These are phyloP conservation scores for Knufia fluminis DNA, from an alignment of 2,329 filamentous ascomycete species.

Conservation along the genomic window DNA sequence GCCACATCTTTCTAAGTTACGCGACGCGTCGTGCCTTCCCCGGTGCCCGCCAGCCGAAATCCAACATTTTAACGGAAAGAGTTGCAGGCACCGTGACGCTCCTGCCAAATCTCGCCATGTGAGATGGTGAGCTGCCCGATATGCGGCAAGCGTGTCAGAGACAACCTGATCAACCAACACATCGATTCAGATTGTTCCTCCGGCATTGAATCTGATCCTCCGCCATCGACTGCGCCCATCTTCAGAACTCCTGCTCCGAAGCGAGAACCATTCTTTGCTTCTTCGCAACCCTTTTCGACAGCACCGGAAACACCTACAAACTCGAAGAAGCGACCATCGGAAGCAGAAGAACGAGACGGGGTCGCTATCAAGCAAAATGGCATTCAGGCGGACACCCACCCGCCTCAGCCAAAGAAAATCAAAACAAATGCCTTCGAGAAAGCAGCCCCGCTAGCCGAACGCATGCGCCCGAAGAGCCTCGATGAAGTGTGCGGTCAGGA, in stretches of 20 bases:
- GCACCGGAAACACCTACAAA: conserved; percentile 6
- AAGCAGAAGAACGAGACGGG: conserved; percentile 13
- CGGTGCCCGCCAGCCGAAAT: background rate
- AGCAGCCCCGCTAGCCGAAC: conserved; percentile 78
- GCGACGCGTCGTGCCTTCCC: background rate
- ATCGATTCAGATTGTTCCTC: conserved; percentile 73
- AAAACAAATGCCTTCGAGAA: conserved; percentile 55
- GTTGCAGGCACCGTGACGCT: background rate
- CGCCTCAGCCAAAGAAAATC: conserved; percentile 50
- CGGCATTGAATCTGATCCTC: conserved; percentile 46
- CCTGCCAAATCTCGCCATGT: background rate
- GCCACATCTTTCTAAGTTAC: background rate
- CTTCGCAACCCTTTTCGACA: conserved; percentile 21
- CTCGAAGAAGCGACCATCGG: conserved; percentile 10
- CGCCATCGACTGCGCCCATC: conserved; percentile 37
- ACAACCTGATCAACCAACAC: conserved; percentile 75
- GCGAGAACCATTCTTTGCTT: conserved; percentile 27
- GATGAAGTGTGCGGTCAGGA: conserved; percentile 89
- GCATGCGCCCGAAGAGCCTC: conserved; percentile 76
- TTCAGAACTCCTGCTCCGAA: conserved; percentile 44
- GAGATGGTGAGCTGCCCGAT: conserved; percentile 65
- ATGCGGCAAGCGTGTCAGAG: conserved; percentile 63
- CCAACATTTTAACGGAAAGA: background rate
- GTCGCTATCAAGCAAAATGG: conserved; percentile 21
- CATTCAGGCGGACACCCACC: conserved; percentile 26